phyloP scores from a whole-genome alignment of 129 eudicot genomes.

The Calendula officinalis region DNA sequence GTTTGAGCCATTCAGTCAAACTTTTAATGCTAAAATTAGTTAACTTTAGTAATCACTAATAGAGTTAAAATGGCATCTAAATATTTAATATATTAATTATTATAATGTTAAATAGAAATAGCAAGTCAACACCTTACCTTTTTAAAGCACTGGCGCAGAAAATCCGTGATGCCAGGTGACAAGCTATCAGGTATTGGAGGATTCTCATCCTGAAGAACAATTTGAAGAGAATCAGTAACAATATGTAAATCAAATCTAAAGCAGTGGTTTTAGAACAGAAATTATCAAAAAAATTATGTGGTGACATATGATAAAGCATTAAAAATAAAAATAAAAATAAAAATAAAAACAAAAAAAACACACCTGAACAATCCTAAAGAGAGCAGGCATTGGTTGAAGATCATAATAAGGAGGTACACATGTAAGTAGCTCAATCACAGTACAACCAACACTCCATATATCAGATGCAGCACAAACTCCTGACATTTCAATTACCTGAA shows the following conservation, averaged over 20 bases:
- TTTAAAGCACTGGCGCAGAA: constrained; percentile 83
- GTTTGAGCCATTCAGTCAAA: too few species aligned
- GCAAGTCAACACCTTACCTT: constrained; percentile 49
- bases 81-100: too few species aligned
- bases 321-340: background rate
- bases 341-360: background rate
- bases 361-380: constrained; percentile 94
- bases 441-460: constrained; percentile 99
- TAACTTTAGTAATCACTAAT: too few species aligned
- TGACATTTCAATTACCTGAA: constrained; percentile 94
- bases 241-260: background rate
- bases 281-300: background rate
- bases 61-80: too few species aligned
- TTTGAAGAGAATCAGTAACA: background rate
- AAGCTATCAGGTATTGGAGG: constrained; percentile 92
- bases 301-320: background rate
- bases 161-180: constrained; percentile 81
- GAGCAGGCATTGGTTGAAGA: constrained; percentile 99
- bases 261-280: constrained; percentile 1
- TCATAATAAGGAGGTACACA: constrained; percentile 97
- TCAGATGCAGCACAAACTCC: constrained; percentile 99
- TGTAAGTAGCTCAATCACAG: constrained; percentile 92
- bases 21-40: too few species aligned
- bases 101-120: background rate
- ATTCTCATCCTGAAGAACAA: constrained; percentile 68